Percentiles rank a stretch among this genome's conserved stretches.
Evolutionary conservation across 73 alveolate species (phyloP).

Genomic region (Paramecium pentaurelia): DNA sequence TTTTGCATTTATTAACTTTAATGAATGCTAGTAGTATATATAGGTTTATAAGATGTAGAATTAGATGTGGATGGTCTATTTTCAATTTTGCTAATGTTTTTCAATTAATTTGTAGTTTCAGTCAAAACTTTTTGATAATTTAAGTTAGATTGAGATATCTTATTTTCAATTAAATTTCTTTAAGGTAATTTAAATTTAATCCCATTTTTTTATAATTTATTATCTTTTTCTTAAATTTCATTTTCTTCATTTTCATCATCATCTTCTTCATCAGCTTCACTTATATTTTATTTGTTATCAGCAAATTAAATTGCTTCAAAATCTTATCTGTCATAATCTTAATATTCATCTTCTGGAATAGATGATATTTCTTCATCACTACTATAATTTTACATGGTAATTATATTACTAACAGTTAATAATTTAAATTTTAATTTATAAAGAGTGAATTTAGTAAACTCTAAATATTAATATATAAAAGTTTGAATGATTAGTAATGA

Average conservation of each 20-base stretch:
- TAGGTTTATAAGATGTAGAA: neutral
- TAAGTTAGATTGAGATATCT: neutral
- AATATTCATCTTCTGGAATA: neutral
- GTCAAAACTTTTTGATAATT: neutral
- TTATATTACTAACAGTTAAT: neutral
- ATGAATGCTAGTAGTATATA: neutral
- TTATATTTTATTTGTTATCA: neutral
- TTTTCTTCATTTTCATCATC: neutral
- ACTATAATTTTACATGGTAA: neutral
- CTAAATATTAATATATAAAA: neutral
- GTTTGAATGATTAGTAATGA: neutral
- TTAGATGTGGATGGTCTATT: neutral
- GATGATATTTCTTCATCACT: constrained; percentile 38
- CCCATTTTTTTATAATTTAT: neutral
- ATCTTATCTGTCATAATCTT: constrained; percentile 13
- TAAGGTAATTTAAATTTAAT: neutral
- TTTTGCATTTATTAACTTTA: neutral
- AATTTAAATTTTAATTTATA: neutral
- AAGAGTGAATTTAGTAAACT: neutral
- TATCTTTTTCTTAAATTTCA: neutral
- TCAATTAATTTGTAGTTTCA: neutral
- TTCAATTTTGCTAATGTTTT: neutral
- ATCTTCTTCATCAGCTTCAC: neutral
- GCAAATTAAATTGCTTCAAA: constrained; percentile 11
- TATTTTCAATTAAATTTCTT: neutral